Evolutionary conservation across 1,284 basidiomycete species (phyloP).

Genomic region (Cutaneotrichosporon cavernicola): DNA sequence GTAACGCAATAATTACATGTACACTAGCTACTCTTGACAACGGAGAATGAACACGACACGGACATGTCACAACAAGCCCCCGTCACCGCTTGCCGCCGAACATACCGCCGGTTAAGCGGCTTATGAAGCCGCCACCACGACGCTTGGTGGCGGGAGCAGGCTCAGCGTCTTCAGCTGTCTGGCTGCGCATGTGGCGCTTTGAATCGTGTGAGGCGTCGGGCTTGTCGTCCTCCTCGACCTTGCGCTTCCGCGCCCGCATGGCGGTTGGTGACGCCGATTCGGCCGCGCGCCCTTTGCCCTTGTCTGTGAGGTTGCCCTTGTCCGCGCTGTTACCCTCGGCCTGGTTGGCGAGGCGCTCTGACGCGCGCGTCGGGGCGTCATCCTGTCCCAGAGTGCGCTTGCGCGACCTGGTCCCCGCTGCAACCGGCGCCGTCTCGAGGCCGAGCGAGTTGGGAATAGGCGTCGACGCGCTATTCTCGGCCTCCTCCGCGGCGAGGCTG

Average conservation of each 20-base stretch:
- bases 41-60: background rate
- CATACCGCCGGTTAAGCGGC: background rate
- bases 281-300: background rate
- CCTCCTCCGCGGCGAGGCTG: conserved; percentile 18
- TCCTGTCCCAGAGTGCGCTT: background rate
- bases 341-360: background rate
- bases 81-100: background rate
- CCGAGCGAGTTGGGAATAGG: background rate
- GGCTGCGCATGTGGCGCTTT: background rate
- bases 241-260: background rate
- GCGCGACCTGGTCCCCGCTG: background rate
- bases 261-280: background rate
- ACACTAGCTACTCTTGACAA: background rate
- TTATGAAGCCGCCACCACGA: background rate
- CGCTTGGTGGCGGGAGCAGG: background rate
- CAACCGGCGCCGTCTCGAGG: background rate
- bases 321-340: background rate
- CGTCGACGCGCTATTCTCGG: background rate
- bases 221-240: background rate
- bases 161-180: background rate
- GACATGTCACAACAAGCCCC: too few relatives aligned
- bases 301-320: background rate
- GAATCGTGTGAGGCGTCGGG: background rate
- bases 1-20: background rate
- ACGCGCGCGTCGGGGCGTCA: background rate